Evolutionary conservation across 345 rosid species (phyloP).

Genomic region (Populus alba): DNA sequence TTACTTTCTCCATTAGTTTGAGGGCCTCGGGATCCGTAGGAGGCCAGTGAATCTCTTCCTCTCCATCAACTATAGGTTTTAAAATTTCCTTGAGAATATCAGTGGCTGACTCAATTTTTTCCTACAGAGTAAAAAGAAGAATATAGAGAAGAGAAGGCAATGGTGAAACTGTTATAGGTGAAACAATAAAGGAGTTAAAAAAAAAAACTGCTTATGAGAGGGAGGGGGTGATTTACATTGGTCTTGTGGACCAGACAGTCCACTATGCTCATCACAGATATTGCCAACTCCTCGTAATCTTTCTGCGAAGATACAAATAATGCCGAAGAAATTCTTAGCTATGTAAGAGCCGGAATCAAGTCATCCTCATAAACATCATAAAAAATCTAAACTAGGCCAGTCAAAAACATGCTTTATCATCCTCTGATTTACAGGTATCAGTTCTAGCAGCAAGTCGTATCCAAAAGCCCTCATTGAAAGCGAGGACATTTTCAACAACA

Average conservation of each 20-base stretch:
- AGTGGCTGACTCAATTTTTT: constrained; percentile 79
- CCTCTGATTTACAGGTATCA: constrained; percentile 85
- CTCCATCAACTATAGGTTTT: constrained; percentile 63
- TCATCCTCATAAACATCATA: constrained; percentile 13
- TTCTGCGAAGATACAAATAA: constrained; percentile 48
- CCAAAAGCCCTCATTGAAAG: constrained; percentile 84
- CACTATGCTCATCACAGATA: constrained; percentile 74
- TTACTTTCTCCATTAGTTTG: constrained; percentile 68
- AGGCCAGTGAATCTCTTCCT: constrained; percentile 78
- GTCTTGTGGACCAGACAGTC: constrained; percentile 81
- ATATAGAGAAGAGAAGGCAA: neutral
- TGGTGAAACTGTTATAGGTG: neutral
- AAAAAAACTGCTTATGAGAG: neutral
- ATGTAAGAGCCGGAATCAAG: constrained; percentile 6
- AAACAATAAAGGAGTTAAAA: neutral
- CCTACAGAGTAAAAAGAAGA: constrained; percentile 39
- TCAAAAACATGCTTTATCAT: constrained; percentile 72
- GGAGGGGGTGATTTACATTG: constrained; percentile 39
- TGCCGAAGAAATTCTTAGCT: constrained; percentile 1
- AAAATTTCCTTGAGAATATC: constrained; percentile 76
- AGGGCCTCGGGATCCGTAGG: constrained; percentile 70
- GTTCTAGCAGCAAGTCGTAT: constrained; percentile 81
- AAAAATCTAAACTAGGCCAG: constrained; percentile 30
- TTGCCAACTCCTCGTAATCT: constrained; percentile 88
- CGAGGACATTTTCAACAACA: constrained; percentile 80